Percentiles rank a stretch among this genome's conserved stretches.
Conservation (phyloP, 2,329 filamentous ascomycete genomes). For the Rutstroemia sydowiana region DNA sequence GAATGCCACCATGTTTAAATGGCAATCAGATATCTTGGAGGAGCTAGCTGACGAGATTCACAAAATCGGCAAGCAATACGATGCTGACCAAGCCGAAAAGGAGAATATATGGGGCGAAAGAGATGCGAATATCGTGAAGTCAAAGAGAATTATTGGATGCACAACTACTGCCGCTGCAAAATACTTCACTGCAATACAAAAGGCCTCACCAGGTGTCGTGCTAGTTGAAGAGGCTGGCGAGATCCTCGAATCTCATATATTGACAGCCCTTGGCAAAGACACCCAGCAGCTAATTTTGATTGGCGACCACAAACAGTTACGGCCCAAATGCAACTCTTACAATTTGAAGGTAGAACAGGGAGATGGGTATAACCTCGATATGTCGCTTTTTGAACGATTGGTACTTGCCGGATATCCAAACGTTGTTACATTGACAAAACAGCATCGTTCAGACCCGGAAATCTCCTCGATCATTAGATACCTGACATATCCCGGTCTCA, state of each 20-base stretch:
- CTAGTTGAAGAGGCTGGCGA: slow-evolving; percentile 69
- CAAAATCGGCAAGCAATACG: slow-evolving; percentile 34
- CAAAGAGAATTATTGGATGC: slow-evolving; percentile 57
- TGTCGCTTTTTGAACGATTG: slow-evolving; percentile 62
- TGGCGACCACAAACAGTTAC: slow-evolving; percentile 66
- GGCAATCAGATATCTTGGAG: slow-evolving; percentile 39
- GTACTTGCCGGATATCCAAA: slow-evolving; percentile 48
- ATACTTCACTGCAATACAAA: slow-evolving; percentile 46
- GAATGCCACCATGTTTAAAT: slow-evolving; percentile 31
- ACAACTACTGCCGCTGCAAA: slow-evolving; percentile 66
- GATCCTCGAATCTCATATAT: slow-evolving; percentile 60
- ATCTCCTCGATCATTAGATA: slow-evolving; percentile 52
- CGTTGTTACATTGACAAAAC: slow-evolving; percentile 45
- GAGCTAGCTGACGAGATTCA: slow-evolving; percentile 42
- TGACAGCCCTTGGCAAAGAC: slow-evolving; percentile 48
- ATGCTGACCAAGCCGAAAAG: slow-evolving; percentile 36
- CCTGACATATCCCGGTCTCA: slow-evolving; percentile 55
- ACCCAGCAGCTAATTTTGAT: slow-evolving; percentile 62
- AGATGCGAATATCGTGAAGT: slow-evolving; percentile 38
- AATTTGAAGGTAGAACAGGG: slow-evolving; percentile 54
- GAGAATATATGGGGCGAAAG: slow-evolving; percentile 38
- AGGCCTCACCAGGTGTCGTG: slow-evolving; percentile 46
- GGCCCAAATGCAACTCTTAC: slow-evolving; percentile 56
- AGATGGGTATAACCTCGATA: slow-evolving; percentile 58
- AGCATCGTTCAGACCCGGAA: slow-evolving; percentile 63